These are phyloP conservation scores for Dipteronia sinensis DNA, from an alignment of 345 rosid species.

Conservation along the genomic window DNA sequence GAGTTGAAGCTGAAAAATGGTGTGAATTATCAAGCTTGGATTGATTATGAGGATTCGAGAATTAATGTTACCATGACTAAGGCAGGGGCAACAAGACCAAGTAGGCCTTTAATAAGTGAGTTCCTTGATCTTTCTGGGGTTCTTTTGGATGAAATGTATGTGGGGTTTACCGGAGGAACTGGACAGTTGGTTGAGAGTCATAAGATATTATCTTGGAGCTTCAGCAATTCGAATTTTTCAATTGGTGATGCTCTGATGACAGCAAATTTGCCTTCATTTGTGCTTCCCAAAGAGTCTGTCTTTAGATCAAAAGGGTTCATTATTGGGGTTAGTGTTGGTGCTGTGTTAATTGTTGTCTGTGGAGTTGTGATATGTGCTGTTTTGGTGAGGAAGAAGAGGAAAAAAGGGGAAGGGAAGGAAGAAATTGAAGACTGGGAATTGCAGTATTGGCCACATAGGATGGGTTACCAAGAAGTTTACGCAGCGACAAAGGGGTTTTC, in stretches of 20 bases:
- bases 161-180: constrained; percentile 29
- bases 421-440: constrained; percentile 40
- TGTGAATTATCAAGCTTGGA: constrained; percentile 38
- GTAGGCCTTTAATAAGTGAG: constrained; percentile 25
- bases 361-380: constrained; percentile 14
- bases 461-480: constrained; percentile 28
- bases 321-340: constrained; percentile 24
- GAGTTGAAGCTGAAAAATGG: constrained; percentile 35
- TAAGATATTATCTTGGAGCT: constrained; percentile 35
- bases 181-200: constrained; percentile 34
- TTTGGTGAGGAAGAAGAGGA: constrained; percentile 18
- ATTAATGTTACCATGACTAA: constrained; percentile 42
- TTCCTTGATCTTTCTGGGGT: constrained; percentile 24
- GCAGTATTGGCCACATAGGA: constrained; percentile 44
- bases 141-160: constrained; percentile 28
- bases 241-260: constrained; percentile 36
- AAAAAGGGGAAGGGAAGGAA: constrained; percentile 16
- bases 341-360: constrained; percentile 11
- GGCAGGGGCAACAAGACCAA: constrained; percentile 40
- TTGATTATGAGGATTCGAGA: constrained; percentile 24
- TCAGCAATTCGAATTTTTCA: constrained; percentile 27
- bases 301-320: constrained; percentile 34
- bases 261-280: constrained; percentile 35
- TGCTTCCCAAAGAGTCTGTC: constrained; percentile 24
- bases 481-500: constrained; percentile 35